phyloP scores from a whole-genome alignment of 2,329 filamentous ascomycete species.

The Neonectria ditissima region DNA sequence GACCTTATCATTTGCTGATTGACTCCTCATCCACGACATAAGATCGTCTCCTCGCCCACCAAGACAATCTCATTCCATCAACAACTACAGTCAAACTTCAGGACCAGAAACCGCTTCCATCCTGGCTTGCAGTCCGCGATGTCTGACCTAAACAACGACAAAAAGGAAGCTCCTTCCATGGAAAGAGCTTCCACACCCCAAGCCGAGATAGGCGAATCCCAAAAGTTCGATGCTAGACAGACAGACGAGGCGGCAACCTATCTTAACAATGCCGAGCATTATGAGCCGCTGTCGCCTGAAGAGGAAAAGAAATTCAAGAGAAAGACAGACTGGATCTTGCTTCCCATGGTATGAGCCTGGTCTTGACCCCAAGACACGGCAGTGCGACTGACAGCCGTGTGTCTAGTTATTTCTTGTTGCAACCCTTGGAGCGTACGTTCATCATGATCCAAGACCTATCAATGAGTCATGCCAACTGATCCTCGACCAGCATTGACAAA shows the following conservation, averaged over 20 bases:
- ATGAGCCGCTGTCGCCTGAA: slow-evolving; percentile 15
- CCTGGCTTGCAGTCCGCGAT: neutral
- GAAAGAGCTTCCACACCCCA: slow-evolving; percentile 8
- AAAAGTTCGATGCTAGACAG: slow-evolving; percentile 14
- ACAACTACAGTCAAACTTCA: neutral
- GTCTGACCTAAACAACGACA: neutral
- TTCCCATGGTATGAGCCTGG: slow-evolving; percentile 7
- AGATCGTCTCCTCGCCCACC: slow-evolving; percentile 1
- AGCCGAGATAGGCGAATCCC: neutral
- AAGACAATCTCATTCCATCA: neutral
- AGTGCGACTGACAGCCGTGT: neutral
- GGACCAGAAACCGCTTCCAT: neutral
- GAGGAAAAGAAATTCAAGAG: slow-evolving; percentile 18
- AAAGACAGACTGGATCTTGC: slow-evolving; percentile 9
- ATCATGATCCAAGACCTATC: neutral
- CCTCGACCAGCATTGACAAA: slow-evolving; percentile 16
- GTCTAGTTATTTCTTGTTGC: slow-evolving; percentile 17
- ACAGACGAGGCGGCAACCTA: slow-evolving; percentile 18
- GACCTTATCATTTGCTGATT: slow-evolving; percentile 4
- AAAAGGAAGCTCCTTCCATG: slow-evolving; percentile 4
- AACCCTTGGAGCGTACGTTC: slow-evolving; percentile 15
- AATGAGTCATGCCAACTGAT: neutral
- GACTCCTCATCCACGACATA: neutral
- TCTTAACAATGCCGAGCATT: slow-evolving; percentile 10
- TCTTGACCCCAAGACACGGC: neutral